Base-by-base conservation (phyloP, 352 stramenopile species). In the Phytopythium sindhum region DNA sequence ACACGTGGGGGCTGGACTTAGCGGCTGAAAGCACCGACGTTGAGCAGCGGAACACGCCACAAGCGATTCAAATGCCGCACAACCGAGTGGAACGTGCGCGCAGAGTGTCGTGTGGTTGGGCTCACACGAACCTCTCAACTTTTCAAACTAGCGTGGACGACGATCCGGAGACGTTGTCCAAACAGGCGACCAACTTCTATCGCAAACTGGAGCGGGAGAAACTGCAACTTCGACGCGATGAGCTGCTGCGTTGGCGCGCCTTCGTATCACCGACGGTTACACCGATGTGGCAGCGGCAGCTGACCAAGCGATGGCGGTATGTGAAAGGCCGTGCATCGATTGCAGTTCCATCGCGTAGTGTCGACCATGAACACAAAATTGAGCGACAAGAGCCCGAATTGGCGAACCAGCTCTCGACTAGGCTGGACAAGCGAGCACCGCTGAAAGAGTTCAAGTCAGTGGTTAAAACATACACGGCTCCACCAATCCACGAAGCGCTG, bases 1-100 rank as follows among this genome's bases (percentile, higher is more conserved):
- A 77, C 51, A 67, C 75, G 4, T 93, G 85, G 85, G 82, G 84
- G 2, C 65, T 91, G 10, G 84, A 91, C 48, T 62, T 91, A 28
- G 76, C 64, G 12, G 64, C 68, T 9, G 82, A 81, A 50, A 78
- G 62, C 55, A 73, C 70, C 5, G 72, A 73, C 21, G 63, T 84
- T 11, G 73, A 75, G 44, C 80, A 75, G 53, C 66, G 75, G 21
- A 73, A 53, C 35, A 67, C 68, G 1, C 78, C 72, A 0, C 70
- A 73, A 37, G 55, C 44, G 2, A 61, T 90, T 7, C 19, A 41
- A 2, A 57, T 88, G 9, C 75, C 73, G 1, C 57, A 68, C 17
- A 69, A 73, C 10, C 37, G n/a, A 14, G 39, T 24, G 15, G 75
- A 91, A 53, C 61, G 64, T 15, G 81, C 76, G 1, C 66, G 72